Evolutionary conservation across 2,329 filamentous ascomycete species (phyloP).

Genomic region (Aspergillus fijiensis): DNA sequence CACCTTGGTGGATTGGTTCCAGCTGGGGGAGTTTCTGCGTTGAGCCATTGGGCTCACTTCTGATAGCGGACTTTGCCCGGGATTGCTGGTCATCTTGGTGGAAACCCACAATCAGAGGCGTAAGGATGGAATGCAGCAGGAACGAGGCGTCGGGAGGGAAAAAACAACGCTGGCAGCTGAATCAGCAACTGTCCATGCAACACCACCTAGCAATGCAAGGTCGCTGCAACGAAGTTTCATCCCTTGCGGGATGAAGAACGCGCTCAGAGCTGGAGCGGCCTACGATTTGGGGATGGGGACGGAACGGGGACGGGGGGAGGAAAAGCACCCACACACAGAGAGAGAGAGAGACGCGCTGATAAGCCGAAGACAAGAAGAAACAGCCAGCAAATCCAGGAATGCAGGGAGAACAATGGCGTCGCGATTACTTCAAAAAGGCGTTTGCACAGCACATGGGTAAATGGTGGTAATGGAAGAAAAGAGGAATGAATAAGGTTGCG

Average conservation of each 20-base stretch:
- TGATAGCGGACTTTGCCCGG: conserved; percentile 71
- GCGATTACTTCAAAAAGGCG: conserved; percentile 6
- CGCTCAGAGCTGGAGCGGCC: conserved; percentile 19
- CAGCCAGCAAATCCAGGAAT: conserved; percentile 5
- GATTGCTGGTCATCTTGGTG: conserved; percentile 60
- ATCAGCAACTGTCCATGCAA: conserved; percentile 19
- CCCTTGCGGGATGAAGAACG: conserved; percentile 22
- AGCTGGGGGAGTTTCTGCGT: conserved; percentile 89
- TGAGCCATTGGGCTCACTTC: conserved; percentile 85
- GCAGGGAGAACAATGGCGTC: conserved; percentile 7
- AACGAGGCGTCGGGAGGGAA: conserved; percentile 15
- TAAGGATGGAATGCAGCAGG: conserved; percentile 15
- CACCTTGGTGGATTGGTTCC: conserved; percentile 74
- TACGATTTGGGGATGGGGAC: background rate
- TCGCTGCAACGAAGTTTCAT: conserved; percentile 5
- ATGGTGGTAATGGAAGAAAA: conserved; percentile 12
- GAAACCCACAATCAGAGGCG: conserved; percentile 27
- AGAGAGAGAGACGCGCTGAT: conserved; percentile 17
- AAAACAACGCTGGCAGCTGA: conserved; percentile 15
- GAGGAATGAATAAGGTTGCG: conserved; percentile 8
- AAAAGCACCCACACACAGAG: conserved; percentile 11
- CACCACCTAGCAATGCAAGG: conserved; percentile 9
- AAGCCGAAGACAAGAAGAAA: background rate
- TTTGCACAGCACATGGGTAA: conserved; percentile 13
- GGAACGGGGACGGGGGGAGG: too few relatives aligned